These are phyloP conservation scores for Cudoniella acicularis DNA, from an alignment of 495 filamentous ascomycete species.

Conservation along the genomic window DNA sequence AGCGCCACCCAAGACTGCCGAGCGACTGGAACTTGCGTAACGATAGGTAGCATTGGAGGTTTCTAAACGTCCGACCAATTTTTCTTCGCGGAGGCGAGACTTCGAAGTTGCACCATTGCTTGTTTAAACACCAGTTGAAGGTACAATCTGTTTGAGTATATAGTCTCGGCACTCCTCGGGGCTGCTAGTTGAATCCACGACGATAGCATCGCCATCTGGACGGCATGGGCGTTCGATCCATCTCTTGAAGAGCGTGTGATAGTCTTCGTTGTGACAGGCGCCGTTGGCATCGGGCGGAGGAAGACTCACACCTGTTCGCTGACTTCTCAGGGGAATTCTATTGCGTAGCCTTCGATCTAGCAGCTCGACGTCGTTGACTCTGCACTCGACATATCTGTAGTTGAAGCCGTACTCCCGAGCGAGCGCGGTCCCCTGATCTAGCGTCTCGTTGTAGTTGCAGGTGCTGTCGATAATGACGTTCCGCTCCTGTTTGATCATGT, in stretches of 20 bases:
- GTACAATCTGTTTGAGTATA: conserved; percentile 13
- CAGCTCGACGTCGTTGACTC: conserved; percentile 25
- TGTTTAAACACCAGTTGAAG: not conserved
- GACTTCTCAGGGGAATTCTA: conserved; percentile 15
- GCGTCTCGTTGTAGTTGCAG: conserved; percentile 25
- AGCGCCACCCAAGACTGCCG: no score
- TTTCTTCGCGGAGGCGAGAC: no score
- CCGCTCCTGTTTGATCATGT: conserved; percentile 22
- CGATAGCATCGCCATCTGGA: conserved; percentile 6
- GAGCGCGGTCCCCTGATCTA: conserved; percentile 15
- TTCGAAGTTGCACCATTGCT: not conserved
- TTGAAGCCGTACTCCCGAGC: conserved; percentile 14
- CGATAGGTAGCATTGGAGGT: no score
- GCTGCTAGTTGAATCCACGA: conserved; percentile 13
- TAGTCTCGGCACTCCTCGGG: conserved; percentile 7
- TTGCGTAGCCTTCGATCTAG: conserved; percentile 23
- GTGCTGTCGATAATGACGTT: conserved; percentile 30
- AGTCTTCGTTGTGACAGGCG: conserved; percentile 2
- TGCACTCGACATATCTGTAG: conserved; percentile 31
- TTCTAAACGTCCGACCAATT: no score
- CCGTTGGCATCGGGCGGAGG: conserved; percentile 9
- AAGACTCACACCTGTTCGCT: conserved; percentile 14
- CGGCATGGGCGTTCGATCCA: conserved; percentile 18
- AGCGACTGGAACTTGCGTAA: no score
- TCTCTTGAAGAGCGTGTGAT: conserved; percentile 7